Base-by-base conservation (phyloP, 164 flowering plant genomes). In the Macadamia integrifolia region DNA sequence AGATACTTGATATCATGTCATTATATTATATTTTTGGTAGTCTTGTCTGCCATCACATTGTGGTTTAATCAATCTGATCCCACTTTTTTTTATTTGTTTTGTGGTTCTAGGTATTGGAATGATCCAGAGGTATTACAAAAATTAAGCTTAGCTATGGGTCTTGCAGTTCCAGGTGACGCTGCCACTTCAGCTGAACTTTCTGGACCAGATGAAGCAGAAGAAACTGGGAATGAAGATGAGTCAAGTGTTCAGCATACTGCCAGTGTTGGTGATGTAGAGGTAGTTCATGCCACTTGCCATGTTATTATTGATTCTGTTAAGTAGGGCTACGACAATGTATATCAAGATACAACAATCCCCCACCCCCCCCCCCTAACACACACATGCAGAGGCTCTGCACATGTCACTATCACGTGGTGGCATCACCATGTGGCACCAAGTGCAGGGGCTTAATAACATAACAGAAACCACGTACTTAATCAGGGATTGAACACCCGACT, bases 181-280 rank as follows among this genome's bases (percentile, higher is more conserved):
- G 79, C 84, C 14, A 69, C 86, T 70, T 80, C 88, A 23, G 23
- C 23, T 75, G 92, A 78, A 31, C 71, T 69, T 58, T 67, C 86
- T 74, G 83, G 75, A 28, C 76, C 75, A 65, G 96, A 85, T 40
- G 93, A 86, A 66, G 75, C 79, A 12, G 93, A 85, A 56, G 80
- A 76, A 65, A 62, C 65, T 55, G 91, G 74, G 35, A 84, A 85
- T 79, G 96, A 88, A 75, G 94, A 88, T 64, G 95, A 91, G 74
- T 93, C 97, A 42, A 64, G 80, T 79, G 92, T 93, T 70, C 98
- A 93, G 71, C 85, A 86, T 14, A 84, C 90, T 75, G 93, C 98
- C 46, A 93, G 98, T 84, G 81, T 85, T 75, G 97, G 97, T 72
- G 95, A 93, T 82, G 85, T 78, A 32, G 98, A 91, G 94, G 98